Conservation (phyloP, 257 asterid genomes). For the Verbascum thapsus region DNA sequence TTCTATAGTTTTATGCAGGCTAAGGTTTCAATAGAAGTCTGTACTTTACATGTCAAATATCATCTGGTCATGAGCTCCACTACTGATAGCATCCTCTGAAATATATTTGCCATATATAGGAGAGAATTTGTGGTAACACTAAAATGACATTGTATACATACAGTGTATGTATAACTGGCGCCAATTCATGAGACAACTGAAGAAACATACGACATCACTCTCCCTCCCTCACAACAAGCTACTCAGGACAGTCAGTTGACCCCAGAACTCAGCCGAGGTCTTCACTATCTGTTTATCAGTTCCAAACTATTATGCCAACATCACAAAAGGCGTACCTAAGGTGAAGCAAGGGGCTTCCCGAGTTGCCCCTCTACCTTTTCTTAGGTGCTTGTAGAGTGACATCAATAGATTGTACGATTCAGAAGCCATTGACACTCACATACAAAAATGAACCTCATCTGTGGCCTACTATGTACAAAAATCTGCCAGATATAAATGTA, state of each 20-base stretch:
- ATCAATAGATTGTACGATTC: too few relatives aligned
- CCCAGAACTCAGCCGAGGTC: not conserved
- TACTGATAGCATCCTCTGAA: too few relatives aligned
- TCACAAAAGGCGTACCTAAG: not conserved
- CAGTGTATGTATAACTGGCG: too few relatives aligned
- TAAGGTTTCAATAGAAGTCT: not conserved
- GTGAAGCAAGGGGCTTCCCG: not conserved
- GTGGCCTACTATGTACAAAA: not conserved
- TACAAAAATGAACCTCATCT: too few relatives aligned
- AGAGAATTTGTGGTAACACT: not conserved
- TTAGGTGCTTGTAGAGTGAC: not conserved
- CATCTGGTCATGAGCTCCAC: not conserved
- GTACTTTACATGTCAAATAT: not conserved
- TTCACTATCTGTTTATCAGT: not conserved
- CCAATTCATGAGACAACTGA: too few relatives aligned
- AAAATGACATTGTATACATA: not conserved
- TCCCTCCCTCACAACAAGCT: not conserved
- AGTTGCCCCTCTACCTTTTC: not conserved
- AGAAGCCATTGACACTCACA: too few relatives aligned
- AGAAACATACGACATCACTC: not conserved
- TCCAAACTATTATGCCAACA: constrained; percentile 5
- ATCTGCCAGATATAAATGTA: not conserved
- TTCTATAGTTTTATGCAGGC: not conserved
- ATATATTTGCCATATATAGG: not conserved
- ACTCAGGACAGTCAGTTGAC: not conserved